phyloP scores from a whole-genome alignment of 345 rosid species.

The rapeseed (Brassica napus) region DNA sequence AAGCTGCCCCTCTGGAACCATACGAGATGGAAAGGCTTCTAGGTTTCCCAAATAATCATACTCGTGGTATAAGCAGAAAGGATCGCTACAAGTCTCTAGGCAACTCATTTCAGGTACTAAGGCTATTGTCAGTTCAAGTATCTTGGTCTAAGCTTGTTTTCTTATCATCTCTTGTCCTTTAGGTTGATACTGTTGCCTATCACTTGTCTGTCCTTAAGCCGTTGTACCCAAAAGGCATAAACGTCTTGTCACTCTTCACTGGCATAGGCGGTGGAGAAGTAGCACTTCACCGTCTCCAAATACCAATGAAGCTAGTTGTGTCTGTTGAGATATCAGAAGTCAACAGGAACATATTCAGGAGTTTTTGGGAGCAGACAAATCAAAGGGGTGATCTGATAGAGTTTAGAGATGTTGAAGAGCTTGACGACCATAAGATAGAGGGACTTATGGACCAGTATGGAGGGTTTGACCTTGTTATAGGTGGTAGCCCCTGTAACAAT shows the following conservation, averaged over 20 bases:
- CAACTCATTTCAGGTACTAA: slow-evolving; percentile 32
- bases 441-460: slow-evolving; percentile 24
- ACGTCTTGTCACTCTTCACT: slow-evolving; percentile 26
- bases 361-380: slow-evolving; percentile 39
- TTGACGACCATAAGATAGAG: not conserved
- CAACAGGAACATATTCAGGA: slow-evolving; percentile 18
- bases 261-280: slow-evolving; percentile 46
- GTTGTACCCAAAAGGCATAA: slow-evolving; percentile 28
- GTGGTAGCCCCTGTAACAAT: slow-evolving; percentile 34
- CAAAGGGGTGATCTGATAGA: slow-evolving; percentile 21
- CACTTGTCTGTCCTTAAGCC: slow-evolving; percentile 17
- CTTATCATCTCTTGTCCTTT: not conserved
- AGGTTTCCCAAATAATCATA: slow-evolving; percentile 41
- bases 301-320: slow-evolving; percentile 26
- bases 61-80: slow-evolving; percentile 19
- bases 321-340: slow-evolving; percentile 36
- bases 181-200: slow-evolving; percentile 20
- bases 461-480: slow-evolving; percentile 42
- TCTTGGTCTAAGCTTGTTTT: not conserved
- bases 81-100: slow-evolving; percentile 24
- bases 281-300: slow-evolving; percentile 25
- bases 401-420: slow-evolving; percentile 12
- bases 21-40: slow-evolving; percentile 52
- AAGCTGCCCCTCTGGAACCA: slow-evolving; percentile 56
- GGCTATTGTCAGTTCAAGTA: not conserved